Percentiles rank a stretch among this genome's conserved stretches.
phyloP scores from a whole-genome alignment of 306 rosid genomes.

The Vigna hirtella region DNA sequence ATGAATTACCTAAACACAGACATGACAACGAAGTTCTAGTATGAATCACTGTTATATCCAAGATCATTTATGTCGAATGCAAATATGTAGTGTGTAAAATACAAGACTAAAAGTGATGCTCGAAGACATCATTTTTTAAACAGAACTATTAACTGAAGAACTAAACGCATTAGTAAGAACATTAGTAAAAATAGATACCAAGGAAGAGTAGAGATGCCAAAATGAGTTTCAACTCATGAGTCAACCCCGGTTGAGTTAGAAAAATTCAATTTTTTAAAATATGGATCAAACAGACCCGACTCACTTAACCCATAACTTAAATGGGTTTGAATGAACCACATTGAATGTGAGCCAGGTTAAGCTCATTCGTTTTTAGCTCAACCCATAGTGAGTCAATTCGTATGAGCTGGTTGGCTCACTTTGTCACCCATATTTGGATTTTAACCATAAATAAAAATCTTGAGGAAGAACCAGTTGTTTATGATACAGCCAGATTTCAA shows the following conservation, averaged over 20 bases:
- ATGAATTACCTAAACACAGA: slow-evolving; percentile 82
- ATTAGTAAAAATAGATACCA: slow-evolving; percentile 38
- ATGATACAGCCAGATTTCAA: slow-evolving; percentile 33
- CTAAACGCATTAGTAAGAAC: background rate
- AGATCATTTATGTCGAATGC: slow-evolving; percentile 30
- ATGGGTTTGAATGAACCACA: no score
- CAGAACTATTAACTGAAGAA: background rate
- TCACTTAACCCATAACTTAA: no score
- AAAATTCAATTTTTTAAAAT: no score
- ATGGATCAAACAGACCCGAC: no score
- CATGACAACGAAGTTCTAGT: slow-evolving; percentile 21
- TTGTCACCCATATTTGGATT: slow-evolving; percentile 8
- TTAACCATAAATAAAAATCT: slow-evolving; percentile 16
- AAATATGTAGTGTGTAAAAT: slow-evolving; percentile 24
- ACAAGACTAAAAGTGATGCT: slow-evolving; percentile 33
- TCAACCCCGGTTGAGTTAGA: no score
- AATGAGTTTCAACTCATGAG: background rate
- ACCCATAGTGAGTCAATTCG: no score
- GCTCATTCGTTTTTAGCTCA: no score
- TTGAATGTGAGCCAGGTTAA: no score
- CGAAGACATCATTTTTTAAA: slow-evolving; percentile 18
- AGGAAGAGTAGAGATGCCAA: slow-evolving; percentile 15
- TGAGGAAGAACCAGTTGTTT: slow-evolving; percentile 27
- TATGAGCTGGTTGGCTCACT: background rate
- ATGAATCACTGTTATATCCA: slow-evolving; percentile 33